A percentile compares a stretch with the other conserved stretches of the same genome.
phyloP scores from a whole-genome alignment of 2,329 filamentous ascomycete species.

The Calonectria pauciramosa region DNA sequence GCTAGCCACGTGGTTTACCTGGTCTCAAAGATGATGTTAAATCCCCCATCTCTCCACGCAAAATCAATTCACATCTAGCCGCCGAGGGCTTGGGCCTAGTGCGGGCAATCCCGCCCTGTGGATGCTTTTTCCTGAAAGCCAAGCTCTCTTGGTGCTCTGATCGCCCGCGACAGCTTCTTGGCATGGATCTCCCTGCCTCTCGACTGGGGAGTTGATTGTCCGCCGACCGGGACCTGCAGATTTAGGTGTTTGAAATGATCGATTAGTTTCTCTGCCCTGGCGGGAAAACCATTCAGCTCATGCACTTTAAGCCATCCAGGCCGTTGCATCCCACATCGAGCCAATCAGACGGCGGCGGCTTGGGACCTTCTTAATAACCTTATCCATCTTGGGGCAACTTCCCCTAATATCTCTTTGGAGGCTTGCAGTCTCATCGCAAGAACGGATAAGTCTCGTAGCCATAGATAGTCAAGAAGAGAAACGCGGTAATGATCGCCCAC shows the following conservation, averaged over 20 bases:
- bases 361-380: constrained; percentile 23
- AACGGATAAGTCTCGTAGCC: neutral
- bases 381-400: constrained; percentile 25
- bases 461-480: constrained; percentile 10
- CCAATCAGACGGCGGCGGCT: constrained; percentile 35
- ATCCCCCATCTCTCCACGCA: neutral
- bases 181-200: constrained; percentile 4
- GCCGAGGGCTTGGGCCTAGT: neutral
- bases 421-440: constrained; percentile 19
- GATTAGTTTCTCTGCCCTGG: constrained; percentile 32
- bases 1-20: neutral
- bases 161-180: neutral
- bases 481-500: constrained; percentile 7
- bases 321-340: constrained; percentile 1
- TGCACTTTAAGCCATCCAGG: constrained; percentile 24
- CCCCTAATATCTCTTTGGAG: neutral
- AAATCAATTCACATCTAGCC: neutral
- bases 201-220: neutral
- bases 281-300: constrained; percentile 38
- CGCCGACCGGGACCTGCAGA: constrained; percentile 7
- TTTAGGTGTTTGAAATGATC: constrained; percentile 34
- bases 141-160: constrained; percentile 7
- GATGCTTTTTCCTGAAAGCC: neutral
- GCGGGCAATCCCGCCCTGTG: constrained; percentile 1
- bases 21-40: neutral